phyloP scores from a whole-genome alignment of 1,284 basidiomycete species.

The Ceratobasidium sp. region DNA sequence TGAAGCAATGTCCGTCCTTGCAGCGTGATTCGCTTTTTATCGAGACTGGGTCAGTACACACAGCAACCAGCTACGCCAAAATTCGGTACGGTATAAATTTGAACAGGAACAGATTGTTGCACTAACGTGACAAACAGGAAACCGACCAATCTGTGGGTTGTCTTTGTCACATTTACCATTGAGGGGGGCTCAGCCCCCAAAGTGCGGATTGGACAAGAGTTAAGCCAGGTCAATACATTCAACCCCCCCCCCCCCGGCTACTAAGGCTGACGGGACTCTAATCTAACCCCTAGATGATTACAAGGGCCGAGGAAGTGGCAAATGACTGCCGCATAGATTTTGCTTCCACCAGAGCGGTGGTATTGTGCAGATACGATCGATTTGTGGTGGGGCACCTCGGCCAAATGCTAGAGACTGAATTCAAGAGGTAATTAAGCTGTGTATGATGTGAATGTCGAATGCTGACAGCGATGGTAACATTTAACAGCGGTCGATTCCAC shows the following conservation, averaged over 20 bases:
- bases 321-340: not conserved
- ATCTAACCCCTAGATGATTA: not conserved
- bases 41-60: too few species aligned
- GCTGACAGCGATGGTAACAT: not conserved
- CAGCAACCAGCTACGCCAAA: too few species aligned
- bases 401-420: not conserved
- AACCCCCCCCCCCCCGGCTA: not conserved
- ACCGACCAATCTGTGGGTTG: not conserved
- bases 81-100: too few species aligned
- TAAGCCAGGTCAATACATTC: not conserved
- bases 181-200: not conserved
- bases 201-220: not conserved
- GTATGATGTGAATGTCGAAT: not conserved
- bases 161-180: not conserved
- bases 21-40: too few species aligned
- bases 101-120: too few species aligned
- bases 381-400: not conserved
- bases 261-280: not conserved
- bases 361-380: not conserved
- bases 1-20: too few species aligned
- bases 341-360: not conserved
- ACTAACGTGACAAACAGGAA: too few species aligned
- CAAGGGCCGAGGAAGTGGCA: not conserved
- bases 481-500: not conserved
- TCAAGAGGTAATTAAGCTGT: not conserved